Evolutionary conservation across 164 flowering plant species (phyloP).

Genomic region (Aristolochia fimbriata): DNA sequence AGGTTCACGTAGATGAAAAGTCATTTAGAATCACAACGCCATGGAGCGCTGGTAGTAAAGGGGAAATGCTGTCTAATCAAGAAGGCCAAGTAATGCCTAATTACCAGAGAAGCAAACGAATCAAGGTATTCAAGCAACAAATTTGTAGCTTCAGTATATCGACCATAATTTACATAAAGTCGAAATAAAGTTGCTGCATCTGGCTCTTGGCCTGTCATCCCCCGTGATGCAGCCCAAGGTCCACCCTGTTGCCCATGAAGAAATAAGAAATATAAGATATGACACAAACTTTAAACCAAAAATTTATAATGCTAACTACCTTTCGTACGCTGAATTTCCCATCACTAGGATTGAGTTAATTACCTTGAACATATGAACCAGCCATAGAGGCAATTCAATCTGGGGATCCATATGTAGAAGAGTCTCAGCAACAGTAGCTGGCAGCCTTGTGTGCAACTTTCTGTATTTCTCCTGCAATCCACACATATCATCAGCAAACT

Average conservation of each 20-base stretch:
- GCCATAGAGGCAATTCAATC: slow-evolving; percentile 92
- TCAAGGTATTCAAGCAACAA: slow-evolving; percentile 71
- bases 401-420: slow-evolving; percentile 71
- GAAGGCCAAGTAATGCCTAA: background rate
- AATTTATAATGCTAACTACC: too few relatives aligned
- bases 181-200: slow-evolving; percentile 69
- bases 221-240: slow-evolving; percentile 39
- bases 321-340: too few relatives aligned
- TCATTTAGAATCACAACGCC: too few relatives aligned
- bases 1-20: too few relatives aligned
- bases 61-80: background rate
- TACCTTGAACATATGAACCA: slow-evolving; percentile 91
- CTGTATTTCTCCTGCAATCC: slow-evolving; percentile 62
- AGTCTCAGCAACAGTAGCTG: slow-evolving; percentile 80
- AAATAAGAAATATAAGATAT: background rate
- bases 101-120: slow-evolving; percentile 56
- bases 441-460: slow-evolving; percentile 59
- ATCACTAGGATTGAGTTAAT: background rate
- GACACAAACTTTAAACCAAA: too few relatives aligned
- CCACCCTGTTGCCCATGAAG: slow-evolving; percentile 37
- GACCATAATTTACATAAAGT: slow-evolving; percentile 75
- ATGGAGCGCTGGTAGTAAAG: too few relatives aligned
- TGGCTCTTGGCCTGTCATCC: slow-evolving; percentile 81
- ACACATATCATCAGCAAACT: background rate
- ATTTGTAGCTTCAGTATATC: slow-evolving; percentile 75